phyloP scores from a whole-genome alignment of 129 eudicot genomes.

The Gnaphalium uliginosum region DNA sequence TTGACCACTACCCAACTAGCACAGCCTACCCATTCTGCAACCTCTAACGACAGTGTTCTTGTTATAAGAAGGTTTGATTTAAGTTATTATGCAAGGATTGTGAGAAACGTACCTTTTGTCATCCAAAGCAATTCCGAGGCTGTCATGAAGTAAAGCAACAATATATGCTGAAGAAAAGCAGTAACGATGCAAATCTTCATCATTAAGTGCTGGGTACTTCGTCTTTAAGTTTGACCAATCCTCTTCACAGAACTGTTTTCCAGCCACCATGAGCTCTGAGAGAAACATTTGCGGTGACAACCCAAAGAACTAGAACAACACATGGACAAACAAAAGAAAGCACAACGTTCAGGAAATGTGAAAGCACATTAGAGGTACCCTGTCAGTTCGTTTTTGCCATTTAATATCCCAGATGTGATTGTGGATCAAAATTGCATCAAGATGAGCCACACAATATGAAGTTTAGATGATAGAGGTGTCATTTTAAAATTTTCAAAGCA shows the following conservation, averaged over 20 bases:
- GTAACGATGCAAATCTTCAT: constrained; percentile 73
- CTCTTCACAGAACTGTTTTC: constrained; percentile 76
- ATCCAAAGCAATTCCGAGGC: constrained; percentile 76
- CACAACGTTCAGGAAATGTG: constrained; percentile 6
- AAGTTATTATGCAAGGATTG: not conserved
- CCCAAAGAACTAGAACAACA: constrained; percentile 65
- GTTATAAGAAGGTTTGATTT: not conserved
- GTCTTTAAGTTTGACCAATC: constrained; percentile 71
- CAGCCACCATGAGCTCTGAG: constrained; percentile 69
- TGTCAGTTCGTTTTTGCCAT: constrained; percentile 6
- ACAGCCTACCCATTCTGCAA: not conserved
- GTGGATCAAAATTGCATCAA: not conserved
- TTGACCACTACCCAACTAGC: not conserved
- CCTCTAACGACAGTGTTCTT: not conserved
- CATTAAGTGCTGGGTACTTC: constrained; percentile 49
- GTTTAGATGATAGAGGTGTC: not conserved
- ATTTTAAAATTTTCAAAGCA: not conserved
- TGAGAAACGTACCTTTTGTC: constrained; percentile 58
- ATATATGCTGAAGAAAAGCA: constrained; percentile 96
- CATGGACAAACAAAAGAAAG: constrained; percentile 16
- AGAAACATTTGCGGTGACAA: constrained; percentile 57
- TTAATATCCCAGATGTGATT: not conserved
- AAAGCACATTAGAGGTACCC: not conserved
- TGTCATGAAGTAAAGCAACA: constrained; percentile 91
- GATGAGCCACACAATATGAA: not conserved